These are phyloP conservation scores for Talaromyces sp. DNA, from an alignment of 2,329 filamentous ascomycete genomes.

Conservation along the genomic window DNA sequence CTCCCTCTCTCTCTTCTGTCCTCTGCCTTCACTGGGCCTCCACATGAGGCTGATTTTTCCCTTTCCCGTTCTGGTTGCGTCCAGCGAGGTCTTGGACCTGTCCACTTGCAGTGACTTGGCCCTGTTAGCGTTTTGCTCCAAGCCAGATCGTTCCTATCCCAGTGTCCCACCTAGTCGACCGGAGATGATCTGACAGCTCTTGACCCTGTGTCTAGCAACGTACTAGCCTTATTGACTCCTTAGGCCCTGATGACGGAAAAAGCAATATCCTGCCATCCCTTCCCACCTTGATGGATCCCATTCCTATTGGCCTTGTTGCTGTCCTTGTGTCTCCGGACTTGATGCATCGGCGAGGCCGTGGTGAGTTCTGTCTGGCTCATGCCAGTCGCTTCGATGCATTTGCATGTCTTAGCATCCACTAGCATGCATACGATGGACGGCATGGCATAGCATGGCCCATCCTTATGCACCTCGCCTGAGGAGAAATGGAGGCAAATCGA, in stretches of 20 bases:
- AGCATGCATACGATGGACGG: neutral
- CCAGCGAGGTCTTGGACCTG: neutral
- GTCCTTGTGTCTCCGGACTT: slow-evolving; percentile 4
- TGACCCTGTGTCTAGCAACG: neutral
- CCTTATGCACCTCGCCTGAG: neutral
- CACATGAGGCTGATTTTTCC: slow-evolving; percentile 8
- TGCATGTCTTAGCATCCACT: neutral
- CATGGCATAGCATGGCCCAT: neutral
- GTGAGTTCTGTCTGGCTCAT: slow-evolving; percentile 7
- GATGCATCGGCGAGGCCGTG: slow-evolving; percentile 13
- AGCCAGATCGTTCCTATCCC: neutral
- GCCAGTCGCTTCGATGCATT: slow-evolving; percentile 6
- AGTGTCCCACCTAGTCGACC: neutral
- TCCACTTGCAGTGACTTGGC: neutral
- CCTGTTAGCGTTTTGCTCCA: neutral
- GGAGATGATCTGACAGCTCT: neutral
- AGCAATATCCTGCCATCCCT: neutral
- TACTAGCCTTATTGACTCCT: neutral
- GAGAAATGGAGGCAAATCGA: slow-evolving; percentile 9
- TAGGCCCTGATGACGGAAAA: neutral
- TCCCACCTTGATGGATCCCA: slow-evolving; percentile 11
- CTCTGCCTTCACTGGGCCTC: neutral
- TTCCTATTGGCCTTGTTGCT: slow-evolving; percentile 8
- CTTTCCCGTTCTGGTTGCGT: slow-evolving; percentile 1
- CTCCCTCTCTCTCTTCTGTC: neutral